Evolutionary conservation across 257 asterid species (phyloP).

Genomic region (Nicotiana obtusifolia): DNA sequence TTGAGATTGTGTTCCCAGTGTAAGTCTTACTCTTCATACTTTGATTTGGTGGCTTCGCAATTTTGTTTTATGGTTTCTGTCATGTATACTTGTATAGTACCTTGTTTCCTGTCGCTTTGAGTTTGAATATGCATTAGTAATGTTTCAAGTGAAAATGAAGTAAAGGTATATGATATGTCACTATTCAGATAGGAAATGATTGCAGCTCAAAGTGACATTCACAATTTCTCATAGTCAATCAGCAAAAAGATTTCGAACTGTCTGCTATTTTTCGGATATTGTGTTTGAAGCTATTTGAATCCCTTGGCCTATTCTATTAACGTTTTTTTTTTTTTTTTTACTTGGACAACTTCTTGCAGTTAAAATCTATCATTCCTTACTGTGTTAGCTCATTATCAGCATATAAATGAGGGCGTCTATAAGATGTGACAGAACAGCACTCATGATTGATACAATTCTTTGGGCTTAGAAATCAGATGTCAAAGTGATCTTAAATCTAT

Average conservation of each 20-base stretch:
- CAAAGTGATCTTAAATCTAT: not conserved
- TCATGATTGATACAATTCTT: not conserved
- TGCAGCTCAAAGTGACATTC: not conserved
- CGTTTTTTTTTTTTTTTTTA: too few species aligned
- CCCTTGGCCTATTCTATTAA: not conserved
- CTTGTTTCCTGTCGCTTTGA: too few species aligned
- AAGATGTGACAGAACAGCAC: not conserved
- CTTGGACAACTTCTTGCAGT: not conserved
- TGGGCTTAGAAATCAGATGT: not conserved
- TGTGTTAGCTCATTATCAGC: not conserved
- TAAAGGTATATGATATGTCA: not conserved
- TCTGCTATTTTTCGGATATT: not conserved
- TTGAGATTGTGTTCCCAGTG: constrained; percentile 94
- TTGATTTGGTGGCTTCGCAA: not conserved
- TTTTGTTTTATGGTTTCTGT: not conserved
- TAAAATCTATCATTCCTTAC: not conserved
- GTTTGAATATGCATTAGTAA: not conserved
- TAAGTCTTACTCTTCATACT: constrained; percentile 27
- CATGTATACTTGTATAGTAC: not conserved
- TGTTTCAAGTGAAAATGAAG: not conserved
- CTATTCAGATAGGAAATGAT: not conserved
- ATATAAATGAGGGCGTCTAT: not conserved
- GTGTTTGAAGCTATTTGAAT: not conserved
- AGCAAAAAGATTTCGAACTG: not conserved
- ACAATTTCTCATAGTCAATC: not conserved